phyloP scores from a whole-genome alignment of 306 rosid genomes.

The Dalbergia cochinchinensis region DNA sequence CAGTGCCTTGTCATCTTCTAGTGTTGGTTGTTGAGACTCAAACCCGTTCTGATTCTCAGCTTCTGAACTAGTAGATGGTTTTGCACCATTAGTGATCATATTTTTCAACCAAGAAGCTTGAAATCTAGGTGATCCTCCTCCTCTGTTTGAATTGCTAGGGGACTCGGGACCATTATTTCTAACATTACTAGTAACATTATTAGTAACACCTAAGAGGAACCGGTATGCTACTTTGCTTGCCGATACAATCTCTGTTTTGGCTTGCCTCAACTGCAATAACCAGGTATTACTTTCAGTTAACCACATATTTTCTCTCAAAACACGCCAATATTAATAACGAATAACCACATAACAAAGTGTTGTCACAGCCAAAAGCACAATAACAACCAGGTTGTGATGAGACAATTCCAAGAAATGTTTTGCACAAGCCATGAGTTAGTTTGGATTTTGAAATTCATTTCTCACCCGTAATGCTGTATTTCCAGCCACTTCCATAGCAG shows the following conservation, averaged over 20 bases:
- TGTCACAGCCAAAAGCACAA: slow-evolving; percentile 26
- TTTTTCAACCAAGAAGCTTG: slow-evolving; percentile 91
- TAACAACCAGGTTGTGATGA: background rate
- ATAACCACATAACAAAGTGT: background rate
- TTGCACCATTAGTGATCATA: slow-evolving; percentile 80
- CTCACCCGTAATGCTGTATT: slow-evolving; percentile 88
- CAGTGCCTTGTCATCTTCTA: slow-evolving; percentile 52
- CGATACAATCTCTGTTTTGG: slow-evolving; percentile 87
- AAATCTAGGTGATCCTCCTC: slow-evolving; percentile 70
- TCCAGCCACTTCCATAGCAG: slow-evolving; percentile 99
- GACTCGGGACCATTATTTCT: slow-evolving; percentile 55
- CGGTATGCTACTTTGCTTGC: slow-evolving; percentile 98
- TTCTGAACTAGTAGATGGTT: slow-evolving; percentile 85
- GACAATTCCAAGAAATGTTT: slow-evolving; percentile 13
- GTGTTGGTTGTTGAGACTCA: slow-evolving; percentile 44
- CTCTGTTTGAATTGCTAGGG: slow-evolving; percentile 73
- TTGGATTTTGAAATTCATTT: slow-evolving; percentile 28
- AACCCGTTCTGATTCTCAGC: slow-evolving; percentile 62
- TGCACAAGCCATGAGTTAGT: background rate
- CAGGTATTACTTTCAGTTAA: slow-evolving; percentile 35
- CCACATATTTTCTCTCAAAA: background rate
- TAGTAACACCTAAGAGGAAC: slow-evolving; percentile 80
- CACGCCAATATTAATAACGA: background rate
- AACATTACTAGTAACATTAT: slow-evolving; percentile 73
- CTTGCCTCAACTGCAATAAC: slow-evolving; percentile 88